Base-by-base conservation (phyloP, 179 eudicot genomes). In the Patellifolia procumbens region DNA sequence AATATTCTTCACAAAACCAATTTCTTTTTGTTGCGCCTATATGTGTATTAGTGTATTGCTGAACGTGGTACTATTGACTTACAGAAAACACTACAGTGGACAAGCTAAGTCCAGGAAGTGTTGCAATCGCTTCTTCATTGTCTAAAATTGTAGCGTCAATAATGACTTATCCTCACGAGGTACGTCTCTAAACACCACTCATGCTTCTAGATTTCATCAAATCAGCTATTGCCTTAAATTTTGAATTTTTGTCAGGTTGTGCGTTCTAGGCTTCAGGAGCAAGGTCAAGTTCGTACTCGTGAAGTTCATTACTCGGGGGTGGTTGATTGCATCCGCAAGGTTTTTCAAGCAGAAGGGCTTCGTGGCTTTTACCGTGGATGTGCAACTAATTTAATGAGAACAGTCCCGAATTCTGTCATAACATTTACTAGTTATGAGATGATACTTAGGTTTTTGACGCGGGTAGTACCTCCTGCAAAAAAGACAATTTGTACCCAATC, bases 151-250 rank as follows among this genome's bases (percentile, higher is more conserved):
- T 86, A 69, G 98, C 98, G 17, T 93, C 98, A 45, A 45, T 90
- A 55, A 72, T 83, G 85, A 93, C 98, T 64, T 93, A 93, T 69
- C 98, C 98, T 11, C 96, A 93, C 15, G 98, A 93, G 95, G 98
- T 92, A 81, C 68, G 73, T 70, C 70, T 74, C 65, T 19, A 46
- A 42, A 53, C 0, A 31, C 62, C 62, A 42, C 60, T 43, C 22
- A 39, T 48, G 15, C n/a, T 8, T 42, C 31, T 20, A 28, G 22
- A 45, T 34, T 69, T 2, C 4, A 48, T 31, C 46, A 62, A 35
- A 24, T 48, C 34, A 69, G 9, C 11, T 49, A 29, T 22, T 37
- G 73, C 70, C 37, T 73, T 29, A 59, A 34, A 32, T 32, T 64
- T 43, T 35, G 16, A 4, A 34, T 72, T 49, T 58, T 49, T 58